Evolutionary conservation across 495 filamentous ascomycete genomes (phyloP).

Genomic region (Xylaria telfairii): DNA sequence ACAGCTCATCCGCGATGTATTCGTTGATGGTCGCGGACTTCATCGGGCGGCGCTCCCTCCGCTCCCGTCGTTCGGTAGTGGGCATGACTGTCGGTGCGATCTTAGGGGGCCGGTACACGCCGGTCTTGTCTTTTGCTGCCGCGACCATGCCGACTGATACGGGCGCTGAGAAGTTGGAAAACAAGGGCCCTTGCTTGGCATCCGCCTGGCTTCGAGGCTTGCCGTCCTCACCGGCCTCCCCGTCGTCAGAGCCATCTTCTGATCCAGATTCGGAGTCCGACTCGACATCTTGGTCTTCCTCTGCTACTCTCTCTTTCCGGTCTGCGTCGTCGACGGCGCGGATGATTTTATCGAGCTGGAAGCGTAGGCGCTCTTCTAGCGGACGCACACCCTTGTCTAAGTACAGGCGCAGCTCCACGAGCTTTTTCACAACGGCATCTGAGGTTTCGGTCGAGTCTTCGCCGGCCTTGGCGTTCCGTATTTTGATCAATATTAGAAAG

Average conservation of each 20-base stretch:
- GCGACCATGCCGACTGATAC: slow-evolving; percentile 45
- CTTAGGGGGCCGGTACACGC: slow-evolving; percentile 82
- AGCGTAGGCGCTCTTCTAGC: slow-evolving; percentile 83
- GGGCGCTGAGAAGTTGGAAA: slow-evolving; percentile 56
- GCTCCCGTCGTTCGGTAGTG: slow-evolving; percentile 62
- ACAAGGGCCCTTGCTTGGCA: slow-evolving; percentile 64
- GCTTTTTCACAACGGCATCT: slow-evolving; percentile 72
- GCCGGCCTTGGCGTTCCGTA: slow-evolving; percentile 62
- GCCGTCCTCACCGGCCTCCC: slow-evolving; percentile 42
- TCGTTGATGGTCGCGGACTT: slow-evolving; percentile 84
- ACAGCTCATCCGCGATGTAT: slow-evolving; percentile 81
- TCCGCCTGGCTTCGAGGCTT: slow-evolving; percentile 60
- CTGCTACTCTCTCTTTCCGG: slow-evolving; percentile 36
- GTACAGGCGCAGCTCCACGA: slow-evolving; percentile 84
- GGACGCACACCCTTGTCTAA: slow-evolving; percentile 90
- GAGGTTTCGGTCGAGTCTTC: slow-evolving; percentile 27
- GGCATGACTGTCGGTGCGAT: slow-evolving; percentile 80
- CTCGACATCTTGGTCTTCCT: slow-evolving; percentile 41
- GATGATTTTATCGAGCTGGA: slow-evolving; percentile 89
- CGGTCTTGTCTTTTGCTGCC: slow-evolving; percentile 46
- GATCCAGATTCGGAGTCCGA: slow-evolving; percentile 52
- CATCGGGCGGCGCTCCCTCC: slow-evolving; percentile 59
- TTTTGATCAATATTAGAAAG: slow-evolving; percentile 83
- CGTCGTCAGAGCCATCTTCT: slow-evolving; percentile 42
- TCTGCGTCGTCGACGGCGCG: slow-evolving; percentile 82